Evolutionary conservation across 2,329 filamentous ascomycete species (phyloP), one percentile per base, ranked within the genome.

Genomic region (Scorias spongiosa): DNA sequence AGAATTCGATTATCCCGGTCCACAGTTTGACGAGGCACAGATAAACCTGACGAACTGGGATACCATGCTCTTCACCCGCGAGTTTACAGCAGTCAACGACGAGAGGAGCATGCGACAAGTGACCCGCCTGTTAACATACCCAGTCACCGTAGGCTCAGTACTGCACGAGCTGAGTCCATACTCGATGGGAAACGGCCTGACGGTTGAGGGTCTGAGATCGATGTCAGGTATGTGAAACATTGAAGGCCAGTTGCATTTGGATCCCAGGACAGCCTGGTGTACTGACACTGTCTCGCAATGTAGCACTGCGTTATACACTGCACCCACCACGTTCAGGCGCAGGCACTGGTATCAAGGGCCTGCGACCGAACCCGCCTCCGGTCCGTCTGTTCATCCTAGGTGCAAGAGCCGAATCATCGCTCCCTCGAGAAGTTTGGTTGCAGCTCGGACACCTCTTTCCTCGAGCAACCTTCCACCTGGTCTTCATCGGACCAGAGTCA

Each of bases 11-110:
- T 93, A 94, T 58, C 87, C 91, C 0, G 84, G 82, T 11, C 73
- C 80, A 44, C 88, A 95, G 66, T 79, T 95, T 61, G 88, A 95
- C 51, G 89, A 95, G 61, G 84, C 87, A 29, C 73, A 91, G 51
- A 78, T 95, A 52, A 98, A 98, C 65, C 88, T 98, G 83, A 93
- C 83, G 38, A 98, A 93, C 63, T 98, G 91, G 91, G 91, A 98
- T 63, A 96, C 91, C 0, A 85, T 93, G 54, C 70, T 98, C 58
- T 98, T 94, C 61, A 93, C 87, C 2, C 75, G 91, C 56, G 82
- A 93, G 55, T 96, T 91, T 56, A 76, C 81, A 51, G 93, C 93
- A 5, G 80, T 98, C 58, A 87, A 98, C 61, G 79, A 87, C 48
- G 88, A 94, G 60, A 76, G 89, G 46, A 81, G 80, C 56, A 83